Evolutionary conservation across 2,329 filamentous ascomycete species (phyloP).

Genomic region (Apiospora kogelbergensis): DNA sequence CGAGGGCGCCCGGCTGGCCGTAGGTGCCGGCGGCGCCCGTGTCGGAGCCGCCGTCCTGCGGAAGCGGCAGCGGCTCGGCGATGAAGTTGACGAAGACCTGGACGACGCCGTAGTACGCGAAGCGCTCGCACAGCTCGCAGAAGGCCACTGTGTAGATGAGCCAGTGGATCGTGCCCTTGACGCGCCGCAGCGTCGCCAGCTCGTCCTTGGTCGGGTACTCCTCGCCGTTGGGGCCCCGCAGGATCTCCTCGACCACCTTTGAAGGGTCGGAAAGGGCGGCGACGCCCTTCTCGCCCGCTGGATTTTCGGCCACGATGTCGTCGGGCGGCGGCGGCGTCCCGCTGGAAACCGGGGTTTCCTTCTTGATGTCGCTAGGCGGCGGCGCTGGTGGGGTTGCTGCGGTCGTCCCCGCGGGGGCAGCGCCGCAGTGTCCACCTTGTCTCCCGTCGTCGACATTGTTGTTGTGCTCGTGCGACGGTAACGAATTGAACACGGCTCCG

Average conservation of each 20-base stretch:
- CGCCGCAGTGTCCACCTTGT: background rate
- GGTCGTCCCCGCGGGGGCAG: background rate
- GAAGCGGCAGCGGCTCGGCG: constrained; percentile 56
- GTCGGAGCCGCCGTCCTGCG: constrained; percentile 48
- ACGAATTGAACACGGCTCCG: background rate
- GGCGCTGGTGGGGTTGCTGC: background rate
- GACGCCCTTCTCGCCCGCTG: background rate
- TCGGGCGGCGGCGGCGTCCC: background rate
- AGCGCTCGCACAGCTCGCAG: constrained; percentile 64
- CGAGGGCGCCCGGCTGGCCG: constrained; percentile 53
- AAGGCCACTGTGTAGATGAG: constrained; percentile 59
- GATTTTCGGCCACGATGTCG: background rate
- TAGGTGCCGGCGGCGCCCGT: constrained; percentile 47
- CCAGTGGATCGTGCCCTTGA: constrained; percentile 54
- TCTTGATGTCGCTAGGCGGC: background rate
- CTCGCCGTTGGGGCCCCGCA: constrained; percentile 32
- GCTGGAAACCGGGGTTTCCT: background rate
- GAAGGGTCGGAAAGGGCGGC: background rate
- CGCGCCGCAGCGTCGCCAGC: constrained; percentile 48
- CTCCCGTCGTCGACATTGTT: background rate
- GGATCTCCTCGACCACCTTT: background rate
- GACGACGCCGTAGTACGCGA: constrained; percentile 64
- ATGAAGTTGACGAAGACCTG: constrained; percentile 57
- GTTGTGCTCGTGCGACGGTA: background rate
- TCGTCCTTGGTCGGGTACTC: constrained; percentile 55